Evolutionary conservation across 345 rosid species (phyloP).

Genomic region (Linum usitatissimum): DNA sequence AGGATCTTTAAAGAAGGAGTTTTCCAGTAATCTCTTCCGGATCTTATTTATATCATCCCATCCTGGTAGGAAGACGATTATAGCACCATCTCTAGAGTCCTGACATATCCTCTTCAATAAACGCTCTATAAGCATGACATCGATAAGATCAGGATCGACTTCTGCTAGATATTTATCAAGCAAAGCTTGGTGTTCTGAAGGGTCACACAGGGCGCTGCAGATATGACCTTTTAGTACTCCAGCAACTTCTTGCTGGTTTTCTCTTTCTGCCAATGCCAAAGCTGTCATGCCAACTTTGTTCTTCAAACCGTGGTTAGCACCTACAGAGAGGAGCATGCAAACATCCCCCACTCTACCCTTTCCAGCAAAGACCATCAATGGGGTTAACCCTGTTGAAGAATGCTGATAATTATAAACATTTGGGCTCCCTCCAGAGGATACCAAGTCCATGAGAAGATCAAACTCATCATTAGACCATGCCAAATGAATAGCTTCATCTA

Average conservation of each 20-base stretch:
- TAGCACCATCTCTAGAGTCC: slow-evolving; percentile 72
- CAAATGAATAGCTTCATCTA: slow-evolving; percentile 73
- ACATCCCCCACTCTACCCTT: slow-evolving; percentile 76
- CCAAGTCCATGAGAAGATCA: slow-evolving; percentile 60
- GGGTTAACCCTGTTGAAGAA: slow-evolving; percentile 53
- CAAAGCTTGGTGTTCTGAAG: slow-evolving; percentile 35
- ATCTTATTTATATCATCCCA: slow-evolving; percentile 88
- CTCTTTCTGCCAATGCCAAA: slow-evolving; percentile 51
- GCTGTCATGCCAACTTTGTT: slow-evolving; percentile 60
- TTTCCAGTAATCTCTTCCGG: slow-evolving; percentile 51
- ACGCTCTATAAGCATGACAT: slow-evolving; percentile 65
- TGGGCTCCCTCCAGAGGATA: slow-evolving; percentile 45
- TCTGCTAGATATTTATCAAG: slow-evolving; percentile 59
- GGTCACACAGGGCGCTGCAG: slow-evolving; percentile 25
- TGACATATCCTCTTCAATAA: slow-evolving; percentile 55
- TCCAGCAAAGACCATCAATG: slow-evolving; percentile 83
- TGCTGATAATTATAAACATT: slow-evolving; percentile 65
- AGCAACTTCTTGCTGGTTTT: slow-evolving; percentile 59
- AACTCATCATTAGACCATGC: slow-evolving; percentile 82
- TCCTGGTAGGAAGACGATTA: slow-evolving; percentile 92
- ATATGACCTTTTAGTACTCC: slow-evolving; percentile 44
- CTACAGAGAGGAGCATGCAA: slow-evolving; percentile 74
- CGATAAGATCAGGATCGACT: slow-evolving; percentile 52
- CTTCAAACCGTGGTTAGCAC: slow-evolving; percentile 51
- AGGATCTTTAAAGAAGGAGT: slow-evolving; percentile 40